Evolutionary conservation across 2,329 filamentous ascomycete species (phyloP).

Genomic region (Colletotrichum sp.): DNA sequence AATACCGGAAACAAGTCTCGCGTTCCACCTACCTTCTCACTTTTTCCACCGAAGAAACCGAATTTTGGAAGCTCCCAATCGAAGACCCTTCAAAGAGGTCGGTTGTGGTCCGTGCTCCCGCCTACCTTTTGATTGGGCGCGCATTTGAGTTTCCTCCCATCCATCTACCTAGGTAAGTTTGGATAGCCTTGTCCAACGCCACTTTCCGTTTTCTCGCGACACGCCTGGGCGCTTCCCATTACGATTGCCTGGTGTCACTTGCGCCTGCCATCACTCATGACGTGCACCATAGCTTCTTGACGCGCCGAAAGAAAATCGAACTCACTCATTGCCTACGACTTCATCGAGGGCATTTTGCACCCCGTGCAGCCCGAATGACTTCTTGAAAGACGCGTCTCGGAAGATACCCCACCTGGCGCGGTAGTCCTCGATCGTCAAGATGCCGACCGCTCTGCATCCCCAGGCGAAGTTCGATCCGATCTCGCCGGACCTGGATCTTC

Average conservation of each 20-base stretch:
- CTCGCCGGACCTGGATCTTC: constrained; percentile 81
- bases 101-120: not conserved
- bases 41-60: constrained; percentile 1
- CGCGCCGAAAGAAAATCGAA: not conserved
- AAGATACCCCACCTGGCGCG: not conserved
- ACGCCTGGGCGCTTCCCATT: not conserved
- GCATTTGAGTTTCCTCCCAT: not conserved
- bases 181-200: not conserved
- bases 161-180: not conserved
- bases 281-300: too few species aligned
- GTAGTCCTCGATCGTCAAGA: constrained; percentile 43
- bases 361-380: not conserved
- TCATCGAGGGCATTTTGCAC: not conserved
- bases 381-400: not conserved
- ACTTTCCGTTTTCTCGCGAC: not conserved
- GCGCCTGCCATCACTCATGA: not conserved
- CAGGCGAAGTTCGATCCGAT: constrained; percentile 93
- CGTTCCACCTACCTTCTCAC: not conserved
- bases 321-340: not conserved
- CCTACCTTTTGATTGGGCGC: not conserved
- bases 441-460: constrained; percentile 78
- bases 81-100: not conserved
- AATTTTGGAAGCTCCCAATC: not conserved
- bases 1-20: not conserved
- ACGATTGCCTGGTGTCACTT: not conserved